A percentile compares a stretch with the other conserved stretches of the same genome.
Evolutionary conservation across 1,284 basidiomycete genomes (phyloP).

Genomic region (Cutaneotrichosporon mucoides): DNA sequence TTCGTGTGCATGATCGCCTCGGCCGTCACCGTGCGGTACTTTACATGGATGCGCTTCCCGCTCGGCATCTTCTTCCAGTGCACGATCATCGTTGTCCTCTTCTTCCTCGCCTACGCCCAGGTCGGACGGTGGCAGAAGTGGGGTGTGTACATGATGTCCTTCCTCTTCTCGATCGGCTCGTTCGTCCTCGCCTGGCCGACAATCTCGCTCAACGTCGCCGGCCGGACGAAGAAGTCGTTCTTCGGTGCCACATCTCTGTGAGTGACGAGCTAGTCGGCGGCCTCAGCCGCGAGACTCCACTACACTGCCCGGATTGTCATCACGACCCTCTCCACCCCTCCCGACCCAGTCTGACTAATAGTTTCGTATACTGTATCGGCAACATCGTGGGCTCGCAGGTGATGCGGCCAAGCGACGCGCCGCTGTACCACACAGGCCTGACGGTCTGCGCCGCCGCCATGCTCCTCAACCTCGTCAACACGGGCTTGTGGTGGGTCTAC

Average conservation of each 20-base stretch:
- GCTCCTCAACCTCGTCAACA: conserved; percentile 15
- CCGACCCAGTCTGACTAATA: too few relatives aligned
- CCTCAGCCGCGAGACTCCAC: too few relatives aligned
- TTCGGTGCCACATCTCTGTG: conserved; percentile 14
- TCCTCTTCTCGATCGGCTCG: conserved; percentile 16
- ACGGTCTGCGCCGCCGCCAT: conserved; percentile 21
- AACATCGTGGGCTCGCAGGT: conserved; percentile 27
- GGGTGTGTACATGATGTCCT: conserved; percentile 17
- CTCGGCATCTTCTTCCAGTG: conserved; percentile 18
- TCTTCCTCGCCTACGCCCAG: conserved; percentile 22
- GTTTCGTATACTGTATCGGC: conserved; percentile 26
- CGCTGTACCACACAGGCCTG: conserved; percentile 17
- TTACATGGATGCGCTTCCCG: conserved; percentile 24
- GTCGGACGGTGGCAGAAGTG: conserved; percentile 24
- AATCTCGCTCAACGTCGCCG: conserved; percentile 17
- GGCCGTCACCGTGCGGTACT: conserved; percentile 17
- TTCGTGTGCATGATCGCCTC: conserved; percentile 16
- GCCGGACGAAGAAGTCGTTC: conserved; percentile 23
- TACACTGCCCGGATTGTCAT: too few relatives aligned
- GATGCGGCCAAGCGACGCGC: conserved; percentile 22
- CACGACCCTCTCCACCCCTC: too few relatives aligned
- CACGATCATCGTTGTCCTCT: conserved; percentile 18
- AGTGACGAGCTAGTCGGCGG: too few relatives aligned
- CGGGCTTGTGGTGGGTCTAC: conserved; percentile 23
- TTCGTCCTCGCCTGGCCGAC: conserved; percentile 20